Percentiles rank a stretch among this genome's conserved stretches.
phyloP scores from a whole-genome alignment of 148 eudicot genomes.

The Rhododendron molle region DNA sequence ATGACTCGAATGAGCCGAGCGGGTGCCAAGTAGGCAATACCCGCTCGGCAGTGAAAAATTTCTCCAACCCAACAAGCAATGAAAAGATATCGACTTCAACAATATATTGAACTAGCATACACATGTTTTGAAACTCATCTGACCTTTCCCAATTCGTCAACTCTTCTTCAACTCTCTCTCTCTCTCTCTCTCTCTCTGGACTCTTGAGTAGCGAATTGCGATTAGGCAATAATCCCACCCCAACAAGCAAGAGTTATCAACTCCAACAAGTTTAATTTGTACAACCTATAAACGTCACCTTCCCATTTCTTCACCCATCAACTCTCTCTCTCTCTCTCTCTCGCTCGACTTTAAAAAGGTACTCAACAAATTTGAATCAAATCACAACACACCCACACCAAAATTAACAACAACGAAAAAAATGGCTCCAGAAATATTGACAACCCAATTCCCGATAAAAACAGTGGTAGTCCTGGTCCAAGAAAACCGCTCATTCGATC shows the following conservation, averaged over 20 bases:
- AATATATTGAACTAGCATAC: neutral
- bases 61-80: neutral
- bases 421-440: neutral
- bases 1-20: too few species aligned
- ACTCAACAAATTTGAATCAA: neutral
- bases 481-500: slow-evolving; percentile 32
- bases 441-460: slow-evolving; percentile 18
- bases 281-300: neutral
- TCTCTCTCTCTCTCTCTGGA: too few species aligned
- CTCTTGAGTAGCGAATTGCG: neutral
- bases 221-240: neutral
- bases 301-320: too few species aligned
- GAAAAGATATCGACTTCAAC: neutral
- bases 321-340: neutral
- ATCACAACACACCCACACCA: neutral
- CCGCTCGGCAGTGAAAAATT: too few species aligned
- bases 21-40: too few species aligned
- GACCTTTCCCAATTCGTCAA: neutral
- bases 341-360: neutral
- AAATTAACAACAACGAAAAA: neutral
- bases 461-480: slow-evolving; percentile 31
- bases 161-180: too few species aligned
- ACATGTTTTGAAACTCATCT: neutral
- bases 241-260: neutral
- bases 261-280: neutral